Conservation (phyloP, 2,329 filamentous ascomycete species). For the Sporothrix dimorphospora region DNA sequence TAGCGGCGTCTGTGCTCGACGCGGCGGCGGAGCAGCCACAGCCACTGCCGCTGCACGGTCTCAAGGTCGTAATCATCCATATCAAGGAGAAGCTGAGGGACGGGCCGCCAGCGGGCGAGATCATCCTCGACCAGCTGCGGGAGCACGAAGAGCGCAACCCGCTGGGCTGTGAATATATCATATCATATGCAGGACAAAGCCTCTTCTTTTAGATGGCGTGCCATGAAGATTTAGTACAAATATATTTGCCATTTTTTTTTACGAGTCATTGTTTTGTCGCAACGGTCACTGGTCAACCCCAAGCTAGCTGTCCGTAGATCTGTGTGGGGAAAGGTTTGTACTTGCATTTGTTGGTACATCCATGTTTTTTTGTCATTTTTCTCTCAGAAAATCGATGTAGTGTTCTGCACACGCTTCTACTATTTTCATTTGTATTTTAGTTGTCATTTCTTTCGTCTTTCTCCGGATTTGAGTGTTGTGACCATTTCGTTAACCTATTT, state of each 20-base stretch:
- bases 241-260: neutral
- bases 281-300: no score
- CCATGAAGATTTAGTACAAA: neutral
- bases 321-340: no score
- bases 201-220: slow-evolving; percentile 48
- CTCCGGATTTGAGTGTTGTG: neutral
- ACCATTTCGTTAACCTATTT: neutral
- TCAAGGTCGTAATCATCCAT: slow-evolving; percentile 88
- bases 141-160: slow-evolving; percentile 66
- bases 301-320: no score
- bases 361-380: no score
- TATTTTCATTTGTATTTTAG: neutral
- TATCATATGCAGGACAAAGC: slow-evolving; percentile 68
- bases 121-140: slow-evolving; percentile 70
- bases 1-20: neutral
- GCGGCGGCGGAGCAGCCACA: slow-evolving; percentile 13
- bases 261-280: neutral
- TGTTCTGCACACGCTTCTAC: neutral
- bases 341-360: neutral
- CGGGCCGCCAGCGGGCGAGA: slow-evolving; percentile 64
- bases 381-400: neutral
- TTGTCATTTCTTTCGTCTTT: neutral
- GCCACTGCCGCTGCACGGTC: slow-evolving; percentile 62
- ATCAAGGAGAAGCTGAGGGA: slow-evolving; percentile 85
- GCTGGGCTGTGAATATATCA: slow-evolving; percentile 78